Evolutionary conservation across 352 stramenopile genomes (phyloP).

Genomic region (Phytophthora pinifolia): DNA sequence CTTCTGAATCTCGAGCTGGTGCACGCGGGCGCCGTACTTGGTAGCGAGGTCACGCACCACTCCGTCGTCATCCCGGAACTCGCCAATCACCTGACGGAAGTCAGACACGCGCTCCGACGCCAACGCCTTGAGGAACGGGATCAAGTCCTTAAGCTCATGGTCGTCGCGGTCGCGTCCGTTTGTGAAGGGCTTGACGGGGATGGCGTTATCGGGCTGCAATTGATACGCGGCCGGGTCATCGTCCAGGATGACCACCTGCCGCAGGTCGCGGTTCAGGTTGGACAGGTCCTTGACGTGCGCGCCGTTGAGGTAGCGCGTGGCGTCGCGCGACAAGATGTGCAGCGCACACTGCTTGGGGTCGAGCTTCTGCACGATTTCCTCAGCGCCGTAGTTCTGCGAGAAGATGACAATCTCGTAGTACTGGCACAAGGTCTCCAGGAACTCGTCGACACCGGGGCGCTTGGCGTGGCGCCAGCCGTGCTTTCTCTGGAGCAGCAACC

Average conservation of each 20-base stretch:
- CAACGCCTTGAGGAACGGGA: slow-evolving; percentile 85
- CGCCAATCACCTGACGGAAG: slow-evolving; percentile 70
- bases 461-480: slow-evolving; percentile 88
- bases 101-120: slow-evolving; percentile 75
- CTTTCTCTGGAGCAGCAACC: slow-evolving; percentile 53
- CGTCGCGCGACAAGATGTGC: slow-evolving; percentile 80
- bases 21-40: slow-evolving; percentile 79
- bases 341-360: slow-evolving; percentile 83
- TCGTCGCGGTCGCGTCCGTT: slow-evolving; percentile 80
- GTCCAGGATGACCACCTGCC: slow-evolving; percentile 84
- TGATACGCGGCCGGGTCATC: slow-evolving; percentile 81
- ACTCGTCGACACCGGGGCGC: slow-evolving; percentile 84
- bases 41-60: slow-evolving; percentile 74
- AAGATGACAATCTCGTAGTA: slow-evolving; percentile 91
- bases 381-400: slow-evolving; percentile 80
- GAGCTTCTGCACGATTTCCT: slow-evolving; percentile 80
- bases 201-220: slow-evolving; percentile 83
- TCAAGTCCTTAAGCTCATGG: slow-evolving; percentile 76
- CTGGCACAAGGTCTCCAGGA: slow-evolving; percentile 80
- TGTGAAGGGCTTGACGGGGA: slow-evolving; percentile 77
- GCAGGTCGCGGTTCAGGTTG: slow-evolving; percentile 79
- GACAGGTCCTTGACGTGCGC: slow-evolving; percentile 83
- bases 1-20: slow-evolving; percentile 80
- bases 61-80: slow-evolving; percentile 84
- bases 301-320: slow-evolving; percentile 82